Percentiles rank a stretch among this genome's conserved stretches.
Evolutionary conservation across 2,329 filamentous ascomycete genomes (phyloP).

Genomic region (Fusarium subtropicale): DNA sequence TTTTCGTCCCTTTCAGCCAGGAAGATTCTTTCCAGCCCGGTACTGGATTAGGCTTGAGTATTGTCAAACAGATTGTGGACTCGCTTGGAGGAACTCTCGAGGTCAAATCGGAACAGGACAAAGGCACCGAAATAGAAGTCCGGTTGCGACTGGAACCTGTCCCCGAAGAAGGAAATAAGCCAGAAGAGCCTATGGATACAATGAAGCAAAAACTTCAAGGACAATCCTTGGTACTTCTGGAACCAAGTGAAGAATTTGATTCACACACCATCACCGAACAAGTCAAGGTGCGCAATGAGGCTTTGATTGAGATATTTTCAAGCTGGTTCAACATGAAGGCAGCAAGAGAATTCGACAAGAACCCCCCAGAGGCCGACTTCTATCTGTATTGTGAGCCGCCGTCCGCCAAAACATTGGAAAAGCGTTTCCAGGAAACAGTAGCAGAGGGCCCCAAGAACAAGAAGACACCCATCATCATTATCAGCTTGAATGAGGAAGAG

Average conservation of each 20-base stretch:
- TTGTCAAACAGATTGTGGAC: conserved; percentile 70
- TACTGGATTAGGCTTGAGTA: conserved; percentile 71
- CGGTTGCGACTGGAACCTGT: conserved; percentile 55
- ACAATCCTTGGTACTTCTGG: conserved; percentile 36
- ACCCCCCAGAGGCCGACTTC: conserved; percentile 36
- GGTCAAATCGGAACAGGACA: conserved; percentile 63
- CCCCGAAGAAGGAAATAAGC: neutral
- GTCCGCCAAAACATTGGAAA: conserved; percentile 27
- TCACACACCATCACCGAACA: conserved; percentile 22
- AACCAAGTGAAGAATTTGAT: conserved; percentile 9
- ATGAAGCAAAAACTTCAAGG: conserved; percentile 34
- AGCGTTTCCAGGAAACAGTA: conserved; percentile 28
- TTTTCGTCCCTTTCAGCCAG: conserved; percentile 73
- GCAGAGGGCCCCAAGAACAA: neutral
- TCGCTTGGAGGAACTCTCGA: conserved; percentile 70
- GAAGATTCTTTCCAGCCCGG: conserved; percentile 71
- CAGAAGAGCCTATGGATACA: conserved; percentile 28
- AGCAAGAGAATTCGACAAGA: conserved; percentile 19
- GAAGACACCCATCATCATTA: conserved; percentile 46
- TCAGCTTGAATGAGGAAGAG: conserved; percentile 49
- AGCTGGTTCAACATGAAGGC: conserved; percentile 53
- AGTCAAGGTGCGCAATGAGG: conserved; percentile 45
- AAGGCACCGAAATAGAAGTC: conserved; percentile 67
- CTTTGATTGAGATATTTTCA: conserved; percentile 47
- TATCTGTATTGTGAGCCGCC: conserved; percentile 47